phyloP scores from a whole-genome alignment of 1,284 basidiomycete genomes.

The Irpex sp. region DNA sequence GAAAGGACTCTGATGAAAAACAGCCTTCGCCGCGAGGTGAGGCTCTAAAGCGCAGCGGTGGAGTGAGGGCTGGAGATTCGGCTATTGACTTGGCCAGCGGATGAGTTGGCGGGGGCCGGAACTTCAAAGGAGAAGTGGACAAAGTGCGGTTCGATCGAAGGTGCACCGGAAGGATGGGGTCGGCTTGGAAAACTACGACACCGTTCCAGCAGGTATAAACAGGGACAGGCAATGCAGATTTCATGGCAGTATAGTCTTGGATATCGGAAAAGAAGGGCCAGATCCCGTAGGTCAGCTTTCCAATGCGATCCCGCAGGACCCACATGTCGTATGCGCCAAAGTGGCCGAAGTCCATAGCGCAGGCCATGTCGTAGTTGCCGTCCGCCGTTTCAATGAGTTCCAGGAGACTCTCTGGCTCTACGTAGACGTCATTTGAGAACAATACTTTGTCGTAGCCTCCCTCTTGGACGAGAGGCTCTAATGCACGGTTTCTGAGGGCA shows the following conservation, averaged over 20 bases:
- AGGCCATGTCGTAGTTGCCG: conserved; percentile 51
- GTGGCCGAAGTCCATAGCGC: conserved; percentile 47
- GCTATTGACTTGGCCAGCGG: conserved; percentile 17
- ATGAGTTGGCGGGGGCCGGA: conserved; percentile 25
- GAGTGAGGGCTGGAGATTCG: conserved; percentile 30
- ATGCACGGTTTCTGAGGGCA: conserved; percentile 40
- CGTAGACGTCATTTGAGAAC: conserved; percentile 49
- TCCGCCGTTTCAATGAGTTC: conserved; percentile 44
- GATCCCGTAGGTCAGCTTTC: conserved; percentile 36
- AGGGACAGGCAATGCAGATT: conserved; percentile 39
- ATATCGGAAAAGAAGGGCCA: conserved; percentile 53
- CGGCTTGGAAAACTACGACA: conserved; percentile 45
- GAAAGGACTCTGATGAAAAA: conserved; percentile 51
- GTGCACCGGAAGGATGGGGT: conserved; percentile 38
- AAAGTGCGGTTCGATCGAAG: conserved; percentile 29
- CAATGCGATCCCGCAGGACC: conserved; percentile 41
- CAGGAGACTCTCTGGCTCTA: conserved; percentile 42
- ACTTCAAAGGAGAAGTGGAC: conserved; percentile 26
- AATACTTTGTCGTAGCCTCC: conserved; percentile 41
- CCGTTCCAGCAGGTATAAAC: conserved; percentile 64
- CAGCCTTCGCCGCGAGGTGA: conserved; percentile 38
- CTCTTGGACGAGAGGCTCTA: conserved; percentile 38
- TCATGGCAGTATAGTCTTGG: conserved; percentile 30
- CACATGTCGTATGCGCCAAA: conserved; percentile 46
- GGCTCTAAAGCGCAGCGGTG: conserved; percentile 42